Evolutionary conservation across 2,329 filamentous ascomycete species (phyloP).

Genomic region (Escovopsis weberi): DNA sequence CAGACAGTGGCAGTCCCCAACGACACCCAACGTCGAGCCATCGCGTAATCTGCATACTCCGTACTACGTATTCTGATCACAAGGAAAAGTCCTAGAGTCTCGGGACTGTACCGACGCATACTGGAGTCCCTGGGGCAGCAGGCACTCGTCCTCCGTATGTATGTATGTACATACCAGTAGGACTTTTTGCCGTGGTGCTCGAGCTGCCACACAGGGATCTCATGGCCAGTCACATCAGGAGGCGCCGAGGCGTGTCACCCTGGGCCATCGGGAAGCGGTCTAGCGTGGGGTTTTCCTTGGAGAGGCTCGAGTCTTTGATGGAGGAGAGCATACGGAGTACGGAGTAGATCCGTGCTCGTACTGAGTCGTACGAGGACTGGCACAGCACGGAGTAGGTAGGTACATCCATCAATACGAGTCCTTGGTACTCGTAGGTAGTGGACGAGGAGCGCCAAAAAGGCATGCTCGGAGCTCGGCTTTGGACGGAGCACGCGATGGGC

Average conservation of each 20-base stretch:
- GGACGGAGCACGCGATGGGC: not conserved
- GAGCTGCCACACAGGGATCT: not conserved
- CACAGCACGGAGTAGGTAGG: not conserved
- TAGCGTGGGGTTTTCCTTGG: constrained; percentile 1
- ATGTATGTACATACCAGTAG: not conserved
- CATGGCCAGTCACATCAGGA: constrained; percentile 5
- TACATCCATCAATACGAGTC: not conserved
- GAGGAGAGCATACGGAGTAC: not conserved
- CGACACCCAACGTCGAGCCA: too few relatives aligned
- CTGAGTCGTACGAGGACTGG: not conserved
- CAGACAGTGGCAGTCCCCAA: too few relatives aligned
- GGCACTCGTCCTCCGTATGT: too few relatives aligned
- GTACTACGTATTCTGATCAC: not conserved
- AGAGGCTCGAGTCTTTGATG: not conserved
- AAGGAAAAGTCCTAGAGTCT: not conserved
- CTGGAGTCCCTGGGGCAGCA: too few relatives aligned
- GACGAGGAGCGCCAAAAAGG: not conserved
- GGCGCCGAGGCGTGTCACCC: constrained; percentile 6
- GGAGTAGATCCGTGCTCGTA: not conserved
- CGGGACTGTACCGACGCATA: not conserved
- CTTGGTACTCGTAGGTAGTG: not conserved
- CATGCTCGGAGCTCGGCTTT: not conserved
- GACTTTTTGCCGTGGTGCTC: constrained; percentile 1
- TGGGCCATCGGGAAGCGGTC: constrained; percentile 5
- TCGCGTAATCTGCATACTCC: not conserved